These are phyloP conservation scores for Lolium perenne DNA, from an alignment of 176 grass and related monocot genomes.

Conservation along the genomic window DNA sequence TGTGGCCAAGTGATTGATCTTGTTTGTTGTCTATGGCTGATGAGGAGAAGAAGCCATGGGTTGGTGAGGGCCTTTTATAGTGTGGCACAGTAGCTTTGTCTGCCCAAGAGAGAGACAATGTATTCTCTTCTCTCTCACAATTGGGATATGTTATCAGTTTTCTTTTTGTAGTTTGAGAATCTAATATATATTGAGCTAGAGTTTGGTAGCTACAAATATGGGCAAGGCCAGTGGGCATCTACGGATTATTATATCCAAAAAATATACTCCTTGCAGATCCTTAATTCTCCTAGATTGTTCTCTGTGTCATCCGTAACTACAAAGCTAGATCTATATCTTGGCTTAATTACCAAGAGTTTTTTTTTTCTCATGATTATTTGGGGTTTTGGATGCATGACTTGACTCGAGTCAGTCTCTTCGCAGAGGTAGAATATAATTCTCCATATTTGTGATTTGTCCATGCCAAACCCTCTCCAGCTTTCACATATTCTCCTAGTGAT, in stretches of 20 bases:
- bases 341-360: constrained; percentile 27
- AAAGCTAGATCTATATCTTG: constrained; percentile 32
- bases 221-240: constrained; percentile 6
- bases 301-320: not conserved
- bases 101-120: constrained; percentile 34
- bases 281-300: constrained; percentile 30
- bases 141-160: not conserved
- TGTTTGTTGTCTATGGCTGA: constrained; percentile 40
- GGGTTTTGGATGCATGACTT: constrained; percentile 34
- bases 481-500: constrained; percentile 41
- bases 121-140: constrained; percentile 4
- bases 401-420: constrained; percentile 33
- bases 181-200: constrained; percentile 20
- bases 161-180: constrained; percentile 8
- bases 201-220: constrained; percentile 34
- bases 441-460: constrained; percentile 33
- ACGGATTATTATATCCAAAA: constrained; percentile 18
- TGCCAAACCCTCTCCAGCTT: constrained; percentile 51
- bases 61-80: constrained; percentile 76
- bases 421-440: constrained; percentile 11
- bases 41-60: constrained; percentile 49
- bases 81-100: constrained; percentile 34
- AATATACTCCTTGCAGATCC: constrained; percentile 29
- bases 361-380: not conserved
- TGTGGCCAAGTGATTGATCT: constrained; percentile 28